Percentiles rank a stretch among this genome's conserved stretches.
These are phyloP conservation scores for Phytophthora foliorum DNA, from an alignment of 352 stramenopile species.

Conservation along the genomic window DNA sequence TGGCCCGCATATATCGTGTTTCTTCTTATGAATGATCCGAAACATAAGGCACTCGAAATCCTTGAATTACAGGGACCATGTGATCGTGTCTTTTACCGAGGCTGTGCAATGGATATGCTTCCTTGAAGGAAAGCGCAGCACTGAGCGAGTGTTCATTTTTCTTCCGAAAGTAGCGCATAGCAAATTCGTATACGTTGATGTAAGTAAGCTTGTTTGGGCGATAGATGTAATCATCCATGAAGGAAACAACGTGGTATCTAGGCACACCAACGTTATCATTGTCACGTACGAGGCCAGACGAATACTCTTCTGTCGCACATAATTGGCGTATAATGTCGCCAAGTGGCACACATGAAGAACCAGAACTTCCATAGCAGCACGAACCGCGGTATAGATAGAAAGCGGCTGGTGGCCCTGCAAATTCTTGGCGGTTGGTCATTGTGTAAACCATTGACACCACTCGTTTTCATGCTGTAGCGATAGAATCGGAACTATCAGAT, in stretches of 20 bases:
- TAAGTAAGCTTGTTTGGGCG: too few relatives aligned
- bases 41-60: neutral
- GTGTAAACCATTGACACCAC: slow-evolving; percentile 13
- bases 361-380: slow-evolving; percentile 12
- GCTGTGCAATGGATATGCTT: neutral
- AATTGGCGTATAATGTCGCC: slow-evolving; percentile 5
- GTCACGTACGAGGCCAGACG: too few relatives aligned
- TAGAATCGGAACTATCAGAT: neutral
- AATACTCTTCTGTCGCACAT: neutral
- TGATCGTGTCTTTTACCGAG: neutral
- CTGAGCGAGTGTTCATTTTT: too few relatives aligned
- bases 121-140: neutral
- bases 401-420: slow-evolving; percentile 5
- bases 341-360: slow-evolving; percentile 1
- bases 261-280: too few relatives aligned
- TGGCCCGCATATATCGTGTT: neutral
- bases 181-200: neutral
- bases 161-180: neutral
- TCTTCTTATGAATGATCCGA: neutral
- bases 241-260: too few relatives aligned
- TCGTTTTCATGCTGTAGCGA: neutral
- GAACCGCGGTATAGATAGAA: slow-evolving; percentile 7
- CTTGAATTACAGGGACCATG: neutral
- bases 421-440: slow-evolving; percentile 4
- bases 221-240: too few relatives aligned